Conservation (phyloP, 331 rosid genomes). For the Prunus yedoensis region DNA sequence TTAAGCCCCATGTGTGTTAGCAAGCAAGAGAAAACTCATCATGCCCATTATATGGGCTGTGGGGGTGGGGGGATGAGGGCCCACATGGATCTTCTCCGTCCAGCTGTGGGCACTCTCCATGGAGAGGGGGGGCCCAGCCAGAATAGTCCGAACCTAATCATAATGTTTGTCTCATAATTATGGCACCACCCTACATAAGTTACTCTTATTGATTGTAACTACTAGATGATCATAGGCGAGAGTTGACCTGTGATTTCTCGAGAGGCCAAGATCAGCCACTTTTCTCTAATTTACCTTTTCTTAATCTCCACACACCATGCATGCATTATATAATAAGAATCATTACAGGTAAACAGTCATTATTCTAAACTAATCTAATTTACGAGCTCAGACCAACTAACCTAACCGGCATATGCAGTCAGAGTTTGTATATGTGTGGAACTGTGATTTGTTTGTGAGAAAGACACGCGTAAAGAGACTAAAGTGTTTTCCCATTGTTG, state of each 20-base stretch:
- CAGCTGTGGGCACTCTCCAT: constrained; percentile 41
- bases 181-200: constrained; percentile 28
- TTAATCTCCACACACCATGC: background rate
- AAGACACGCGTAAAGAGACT: too few relatives aligned
- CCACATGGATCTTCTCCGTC: constrained; percentile 55
- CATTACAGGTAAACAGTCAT: too few relatives aligned
- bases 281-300: background rate
- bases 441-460: too few relatives aligned
- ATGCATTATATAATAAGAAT: background rate
- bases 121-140: constrained; percentile 24
- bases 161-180: constrained; percentile 43
- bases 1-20: background rate
- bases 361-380: too few relatives aligned
- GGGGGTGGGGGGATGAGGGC: constrained; percentile 23
- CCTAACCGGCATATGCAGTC: too few relatives aligned
- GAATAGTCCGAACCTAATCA: constrained; percentile 38
- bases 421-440: too few relatives aligned
- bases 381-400: too few relatives aligned
- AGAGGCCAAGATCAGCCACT: background rate
- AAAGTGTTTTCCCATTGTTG: background rate
- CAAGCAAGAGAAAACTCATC: background rate
- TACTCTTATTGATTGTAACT: constrained; percentile 27
- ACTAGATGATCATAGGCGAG: constrained; percentile 18
- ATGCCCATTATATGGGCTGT: constrained; percentile 11
- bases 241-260: constrained; percentile 32